Conservation (phyloP, 306 rosid genomes). For the Cicer bijugum region DNA sequence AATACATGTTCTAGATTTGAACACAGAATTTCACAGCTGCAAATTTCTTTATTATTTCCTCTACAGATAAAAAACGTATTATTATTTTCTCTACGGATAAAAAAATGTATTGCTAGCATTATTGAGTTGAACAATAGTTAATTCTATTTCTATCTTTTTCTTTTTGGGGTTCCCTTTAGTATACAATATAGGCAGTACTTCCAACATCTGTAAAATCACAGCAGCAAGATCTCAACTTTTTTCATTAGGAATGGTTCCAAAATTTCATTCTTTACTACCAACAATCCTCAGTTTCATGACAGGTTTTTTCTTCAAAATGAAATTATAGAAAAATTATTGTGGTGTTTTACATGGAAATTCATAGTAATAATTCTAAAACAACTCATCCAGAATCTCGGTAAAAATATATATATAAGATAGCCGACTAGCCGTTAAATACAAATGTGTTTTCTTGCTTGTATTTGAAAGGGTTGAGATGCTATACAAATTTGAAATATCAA, state of each 20-base stretch:
- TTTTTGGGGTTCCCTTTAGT: background rate
- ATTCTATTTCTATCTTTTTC: background rate
- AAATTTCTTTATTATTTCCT: no score
- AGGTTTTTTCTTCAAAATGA: background rate
- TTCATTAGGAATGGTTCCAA: background rate
- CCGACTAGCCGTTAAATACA: background rate
- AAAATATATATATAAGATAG: background rate
- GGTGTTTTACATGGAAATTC: background rate
- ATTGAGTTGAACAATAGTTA: background rate
- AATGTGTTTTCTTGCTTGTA: conserved; percentile 2
- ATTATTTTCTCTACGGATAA: no score
- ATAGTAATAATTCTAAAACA: conserved; percentile 8
- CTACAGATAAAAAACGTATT: no score
- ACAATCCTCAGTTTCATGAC: background rate
- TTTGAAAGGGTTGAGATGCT: conserved; percentile 12
- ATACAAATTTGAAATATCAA: conserved; percentile 44
- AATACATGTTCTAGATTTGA: no score
- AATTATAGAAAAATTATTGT: background rate
- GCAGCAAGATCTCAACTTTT: conserved; percentile 13
- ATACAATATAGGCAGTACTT: background rate
- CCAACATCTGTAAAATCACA: background rate
- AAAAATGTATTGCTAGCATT: no score
- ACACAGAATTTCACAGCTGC: no score
- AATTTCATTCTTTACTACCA: background rate
- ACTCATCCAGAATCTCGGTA: background rate